These are phyloP conservation scores for Podospora australis DNA, from an alignment of 495 filamentous ascomycete species.

Conservation along the genomic window DNA sequence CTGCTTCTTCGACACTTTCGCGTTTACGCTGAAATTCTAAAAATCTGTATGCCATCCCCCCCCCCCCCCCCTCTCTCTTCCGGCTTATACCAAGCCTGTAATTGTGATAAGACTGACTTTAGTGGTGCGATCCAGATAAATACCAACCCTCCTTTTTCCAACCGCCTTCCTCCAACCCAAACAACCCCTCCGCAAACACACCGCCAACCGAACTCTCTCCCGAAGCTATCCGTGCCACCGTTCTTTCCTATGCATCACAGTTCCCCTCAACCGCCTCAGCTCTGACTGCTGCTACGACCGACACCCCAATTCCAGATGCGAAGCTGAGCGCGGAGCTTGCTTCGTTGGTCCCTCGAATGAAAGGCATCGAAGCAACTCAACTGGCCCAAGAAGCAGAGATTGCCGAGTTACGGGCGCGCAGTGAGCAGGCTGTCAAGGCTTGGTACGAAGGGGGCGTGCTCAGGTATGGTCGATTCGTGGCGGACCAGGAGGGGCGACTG, in stretches of 20 bases:
- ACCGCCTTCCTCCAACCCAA: conserved; percentile 23
- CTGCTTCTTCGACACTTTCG: conserved; percentile 33
- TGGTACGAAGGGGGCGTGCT: conserved; percentile 78
- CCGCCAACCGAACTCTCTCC: conserved; percentile 36
- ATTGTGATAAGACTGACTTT: conserved; percentile 8
- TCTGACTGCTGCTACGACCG: conserved; percentile 63
- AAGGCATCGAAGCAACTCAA: conserved; percentile 59
- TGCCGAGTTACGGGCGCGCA: conserved; percentile 63
- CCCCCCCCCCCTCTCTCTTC: neutral
- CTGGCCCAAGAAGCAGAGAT: conserved; percentile 65
- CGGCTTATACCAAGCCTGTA: too few relatives aligned
- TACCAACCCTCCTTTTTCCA: conserved; percentile 44
- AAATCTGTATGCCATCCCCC: conserved; percentile 35
- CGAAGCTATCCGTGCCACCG: conserved; percentile 53
- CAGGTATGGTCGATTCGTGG: conserved; percentile 62
- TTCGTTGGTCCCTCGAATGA: conserved; percentile 63
- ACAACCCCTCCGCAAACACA: conserved; percentile 16
- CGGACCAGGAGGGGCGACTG: conserved; percentile 65
- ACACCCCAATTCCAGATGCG: conserved; percentile 69
- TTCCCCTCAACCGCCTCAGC: conserved; percentile 74
- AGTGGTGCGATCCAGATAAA: conserved; percentile 27
- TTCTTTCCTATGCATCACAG: conserved; percentile 66
- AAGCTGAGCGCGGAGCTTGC: conserved; percentile 60
- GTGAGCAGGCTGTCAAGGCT: conserved; percentile 60
- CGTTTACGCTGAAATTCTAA: conserved; percentile 43